Percentiles rank a stretch among this genome's conserved stretches.
These are phyloP conservation scores for Sphagnum tenellum DNA, from an alignment of 225 moss, liverwort and hornwort species.

Conservation along the genomic window DNA sequence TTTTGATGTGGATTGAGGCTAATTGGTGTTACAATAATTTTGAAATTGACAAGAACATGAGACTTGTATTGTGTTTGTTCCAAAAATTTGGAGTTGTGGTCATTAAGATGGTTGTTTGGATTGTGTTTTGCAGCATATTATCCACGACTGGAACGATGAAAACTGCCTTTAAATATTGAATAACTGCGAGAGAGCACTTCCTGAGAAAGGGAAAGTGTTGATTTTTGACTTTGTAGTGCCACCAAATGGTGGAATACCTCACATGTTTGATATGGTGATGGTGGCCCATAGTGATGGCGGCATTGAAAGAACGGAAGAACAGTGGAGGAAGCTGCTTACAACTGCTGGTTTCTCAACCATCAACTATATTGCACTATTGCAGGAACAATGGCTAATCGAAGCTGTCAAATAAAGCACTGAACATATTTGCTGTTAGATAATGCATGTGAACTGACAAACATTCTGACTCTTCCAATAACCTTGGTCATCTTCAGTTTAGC, in stretches of 20 bases:
- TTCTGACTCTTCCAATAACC: no score
- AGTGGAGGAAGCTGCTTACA: not conserved
- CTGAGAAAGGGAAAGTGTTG: conserved; percentile 16
- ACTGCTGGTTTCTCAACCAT: not conserved
- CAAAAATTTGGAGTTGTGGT: no score
- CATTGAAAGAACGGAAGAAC: conserved; percentile 3
- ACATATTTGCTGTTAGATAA: no score
- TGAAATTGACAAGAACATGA: no score
- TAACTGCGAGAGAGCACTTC: conserved; percentile 16
- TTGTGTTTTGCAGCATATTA: conserved; percentile 11
- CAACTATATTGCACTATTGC: not conserved
- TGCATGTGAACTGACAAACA: no score
- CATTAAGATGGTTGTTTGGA: no score
- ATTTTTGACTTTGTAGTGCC: conserved; percentile 9
- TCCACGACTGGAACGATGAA: conserved; percentile 26
- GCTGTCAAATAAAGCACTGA: not conserved
- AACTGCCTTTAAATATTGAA: conserved; percentile 15
- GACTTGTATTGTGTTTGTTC: no score
- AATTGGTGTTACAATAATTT: no score
- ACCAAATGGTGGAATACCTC: not conserved
- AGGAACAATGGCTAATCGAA: not conserved
- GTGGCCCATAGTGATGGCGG: conserved; percentile 3
- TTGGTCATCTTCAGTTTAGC: no score
- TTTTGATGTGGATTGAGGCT: no score
- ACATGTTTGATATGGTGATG: not conserved